Evolutionary conservation across 805 yeast genomes (phyloP).

Genomic region (Suhomyces pyralidae): DNA sequence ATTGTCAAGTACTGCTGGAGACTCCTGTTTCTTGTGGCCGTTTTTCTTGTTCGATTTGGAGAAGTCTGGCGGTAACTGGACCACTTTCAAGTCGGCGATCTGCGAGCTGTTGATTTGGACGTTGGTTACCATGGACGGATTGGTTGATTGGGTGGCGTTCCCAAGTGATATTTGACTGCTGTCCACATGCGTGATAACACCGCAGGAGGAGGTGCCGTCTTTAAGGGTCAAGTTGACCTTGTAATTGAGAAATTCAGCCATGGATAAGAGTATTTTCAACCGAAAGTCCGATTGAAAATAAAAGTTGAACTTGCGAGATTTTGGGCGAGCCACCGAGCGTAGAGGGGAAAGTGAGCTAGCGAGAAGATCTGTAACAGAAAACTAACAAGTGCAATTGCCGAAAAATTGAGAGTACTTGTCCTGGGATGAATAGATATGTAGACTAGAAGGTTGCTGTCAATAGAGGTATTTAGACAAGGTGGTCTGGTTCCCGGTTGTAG

Average conservation of each 20-base stretch:
- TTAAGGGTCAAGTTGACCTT: conserved; percentile 37
- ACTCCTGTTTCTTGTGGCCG: conserved; percentile 9
- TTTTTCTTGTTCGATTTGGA: conserved; percentile 11
- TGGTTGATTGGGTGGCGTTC: conserved; percentile 15
- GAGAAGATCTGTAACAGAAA: background rate
- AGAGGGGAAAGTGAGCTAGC: background rate
- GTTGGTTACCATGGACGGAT: conserved; percentile 10
- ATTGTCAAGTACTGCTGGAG: conserved; percentile 21
- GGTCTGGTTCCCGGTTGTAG: background rate
- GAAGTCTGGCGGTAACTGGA: conserved; percentile 47
- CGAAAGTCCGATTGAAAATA: background rate
- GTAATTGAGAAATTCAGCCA: conserved; percentile 42
- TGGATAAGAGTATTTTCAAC: conserved; percentile 7
- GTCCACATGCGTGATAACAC: conserved; percentile 34
- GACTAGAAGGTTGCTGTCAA: too few species aligned
- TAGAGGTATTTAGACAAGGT: too few species aligned
- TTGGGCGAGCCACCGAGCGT: background rate
- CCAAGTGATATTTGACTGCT: conserved; percentile 23
- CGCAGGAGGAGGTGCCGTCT: conserved; percentile 36
- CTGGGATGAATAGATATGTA: too few species aligned
- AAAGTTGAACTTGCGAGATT: too few species aligned
- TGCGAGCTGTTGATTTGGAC: conserved; percentile 29
- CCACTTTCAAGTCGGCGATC: conserved; percentile 55
- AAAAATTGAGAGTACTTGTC: too few species aligned
- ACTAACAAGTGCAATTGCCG: background rate